phyloP scores from a whole-genome alignment of 2,329 filamentous ascomycete species.

The Dactylonectria estremocensis region DNA sequence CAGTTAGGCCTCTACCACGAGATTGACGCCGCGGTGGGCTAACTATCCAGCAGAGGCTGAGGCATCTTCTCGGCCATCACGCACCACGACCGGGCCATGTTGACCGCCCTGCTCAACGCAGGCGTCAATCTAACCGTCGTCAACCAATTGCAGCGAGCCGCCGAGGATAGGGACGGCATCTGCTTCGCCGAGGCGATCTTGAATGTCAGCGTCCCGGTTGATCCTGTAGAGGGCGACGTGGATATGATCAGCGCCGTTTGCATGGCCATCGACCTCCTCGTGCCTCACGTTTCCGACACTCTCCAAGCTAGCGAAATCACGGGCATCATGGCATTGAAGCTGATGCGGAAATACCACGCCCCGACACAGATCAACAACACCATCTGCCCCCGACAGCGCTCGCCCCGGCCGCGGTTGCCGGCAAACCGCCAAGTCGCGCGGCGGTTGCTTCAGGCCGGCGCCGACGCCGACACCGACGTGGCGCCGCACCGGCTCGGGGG shows the following conservation, averaged over 20 bases:
- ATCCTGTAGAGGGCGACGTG: background rate
- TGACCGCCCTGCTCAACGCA: background rate
- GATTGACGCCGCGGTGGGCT: background rate
- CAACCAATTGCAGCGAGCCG: background rate
- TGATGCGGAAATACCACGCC: background rate
- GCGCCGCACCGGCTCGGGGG: background rate
- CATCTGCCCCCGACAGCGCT: background rate
- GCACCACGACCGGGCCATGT: slow-evolving; percentile 1
- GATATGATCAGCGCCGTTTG: background rate
- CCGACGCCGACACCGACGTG: background rate
- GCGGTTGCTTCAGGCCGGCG: background rate
- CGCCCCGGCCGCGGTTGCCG: background rate
- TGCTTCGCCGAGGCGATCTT: background rate
- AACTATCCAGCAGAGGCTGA: background rate
- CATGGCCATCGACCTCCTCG: background rate
- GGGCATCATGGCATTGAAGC: background rate
- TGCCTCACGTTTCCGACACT: too few species aligned
- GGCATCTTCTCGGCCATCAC: slow-evolving; percentile 3
- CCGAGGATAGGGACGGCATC: background rate
- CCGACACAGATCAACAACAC: background rate
- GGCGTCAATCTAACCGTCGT: background rate
- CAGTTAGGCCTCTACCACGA: background rate
- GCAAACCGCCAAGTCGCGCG: background rate
- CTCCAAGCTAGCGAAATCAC: background rate
- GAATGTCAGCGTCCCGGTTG: background rate